Evolutionary conservation across 768 basidiomycete species (phyloP).

Genomic region (Phylloporus rhodoxanthus): DNA sequence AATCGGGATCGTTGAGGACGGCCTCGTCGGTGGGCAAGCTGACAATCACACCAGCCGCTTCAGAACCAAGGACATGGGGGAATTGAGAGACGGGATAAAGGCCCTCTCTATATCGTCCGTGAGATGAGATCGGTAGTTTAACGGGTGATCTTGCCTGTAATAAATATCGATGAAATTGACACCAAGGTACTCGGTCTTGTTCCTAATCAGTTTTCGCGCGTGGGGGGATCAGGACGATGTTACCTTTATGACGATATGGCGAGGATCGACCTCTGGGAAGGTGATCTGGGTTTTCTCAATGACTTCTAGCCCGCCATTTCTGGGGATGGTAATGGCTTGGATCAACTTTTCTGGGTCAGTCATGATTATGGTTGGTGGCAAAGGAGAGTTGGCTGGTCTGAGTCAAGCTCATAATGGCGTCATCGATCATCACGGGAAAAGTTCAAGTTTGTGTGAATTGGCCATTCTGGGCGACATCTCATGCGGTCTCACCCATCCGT

Average conservation of each 20-base stretch:
- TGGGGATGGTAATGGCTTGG: conserved; percentile 65
- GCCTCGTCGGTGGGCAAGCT: conserved; percentile 62
- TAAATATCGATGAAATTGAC: conserved; percentile 90
- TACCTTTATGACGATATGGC: conserved; percentile 48
- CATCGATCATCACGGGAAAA: too few species aligned
- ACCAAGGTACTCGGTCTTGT: conserved; percentile 65
- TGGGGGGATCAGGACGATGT: neutral
- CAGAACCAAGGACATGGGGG: conserved; percentile 70
- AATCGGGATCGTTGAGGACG: conserved; percentile 56
- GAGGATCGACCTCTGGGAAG: conserved; percentile 57
- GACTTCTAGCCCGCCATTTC: conserved; percentile 74
- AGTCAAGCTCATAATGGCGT: too few species aligned
- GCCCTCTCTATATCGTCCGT: conserved; percentile 42
- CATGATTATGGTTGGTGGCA: conserved; percentile 31
- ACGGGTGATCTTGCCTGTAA: conserved; percentile 45
- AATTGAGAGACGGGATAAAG: conserved; percentile 54
- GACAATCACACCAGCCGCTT: conserved; percentile 72
- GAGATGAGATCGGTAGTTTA: neutral
- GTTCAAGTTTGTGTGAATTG: too few species aligned
- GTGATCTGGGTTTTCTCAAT: conserved; percentile 62
- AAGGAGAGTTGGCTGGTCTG: neutral
- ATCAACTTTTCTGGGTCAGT: conserved; percentile 50
- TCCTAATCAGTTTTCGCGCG: neutral
- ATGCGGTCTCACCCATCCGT: conserved; percentile 26
- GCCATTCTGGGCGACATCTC: too few species aligned